Percentiles rank a stretch among this genome's conserved stretches.
These are phyloP conservation scores for Podospora comata DNA, from an alignment of 495 filamentous ascomycete species.

Conservation along the genomic window DNA sequence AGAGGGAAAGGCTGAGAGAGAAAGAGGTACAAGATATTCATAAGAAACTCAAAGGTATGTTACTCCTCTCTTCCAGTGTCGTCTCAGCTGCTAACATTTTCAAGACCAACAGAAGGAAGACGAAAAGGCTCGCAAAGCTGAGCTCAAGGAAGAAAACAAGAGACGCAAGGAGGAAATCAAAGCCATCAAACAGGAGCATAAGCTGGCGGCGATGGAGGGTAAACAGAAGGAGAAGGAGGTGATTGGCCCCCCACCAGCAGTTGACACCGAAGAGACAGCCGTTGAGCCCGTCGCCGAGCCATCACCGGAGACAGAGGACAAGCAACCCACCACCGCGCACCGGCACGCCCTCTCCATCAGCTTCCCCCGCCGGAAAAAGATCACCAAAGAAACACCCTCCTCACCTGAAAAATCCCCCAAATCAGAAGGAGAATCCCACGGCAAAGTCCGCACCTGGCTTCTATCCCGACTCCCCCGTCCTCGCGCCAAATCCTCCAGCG, in stretches of 20 bases:
- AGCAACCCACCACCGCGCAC: conserved; percentile 11
- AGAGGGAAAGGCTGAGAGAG: conserved; percentile 43
- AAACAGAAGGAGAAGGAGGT: conserved; percentile 34
- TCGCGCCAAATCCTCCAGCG: conserved; percentile 30
- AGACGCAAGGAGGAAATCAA: conserved; percentile 51
- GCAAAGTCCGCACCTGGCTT: conserved; percentile 59
- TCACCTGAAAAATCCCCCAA: conserved; percentile 9
- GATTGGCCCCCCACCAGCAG: conserved; percentile 7
- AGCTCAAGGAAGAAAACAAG: conserved; percentile 53
- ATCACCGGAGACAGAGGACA: conserved; percentile 2
- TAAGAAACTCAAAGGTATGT: conserved; percentile 44
- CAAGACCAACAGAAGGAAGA: conserved; percentile 51
- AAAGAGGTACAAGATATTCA: conserved; percentile 45
- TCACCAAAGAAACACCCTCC: conserved; percentile 11
- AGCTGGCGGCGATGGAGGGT: conserved; percentile 43
- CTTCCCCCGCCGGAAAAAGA: conserved; percentile 23
- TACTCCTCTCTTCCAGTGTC: neutral
- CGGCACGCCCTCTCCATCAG: conserved; percentile 23
- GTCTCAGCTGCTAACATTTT: conserved; percentile 18
- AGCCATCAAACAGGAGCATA: conserved; percentile 48
- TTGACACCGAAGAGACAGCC: neutral
- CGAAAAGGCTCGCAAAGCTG: conserved; percentile 44
- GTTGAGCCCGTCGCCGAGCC: neutral
- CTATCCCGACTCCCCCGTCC: conserved; percentile 51
- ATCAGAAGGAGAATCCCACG: conserved; percentile 12